phyloP scores from a whole-genome alignment of 768 basidiomycete genomes.

The Mycena capillaripes region DNA sequence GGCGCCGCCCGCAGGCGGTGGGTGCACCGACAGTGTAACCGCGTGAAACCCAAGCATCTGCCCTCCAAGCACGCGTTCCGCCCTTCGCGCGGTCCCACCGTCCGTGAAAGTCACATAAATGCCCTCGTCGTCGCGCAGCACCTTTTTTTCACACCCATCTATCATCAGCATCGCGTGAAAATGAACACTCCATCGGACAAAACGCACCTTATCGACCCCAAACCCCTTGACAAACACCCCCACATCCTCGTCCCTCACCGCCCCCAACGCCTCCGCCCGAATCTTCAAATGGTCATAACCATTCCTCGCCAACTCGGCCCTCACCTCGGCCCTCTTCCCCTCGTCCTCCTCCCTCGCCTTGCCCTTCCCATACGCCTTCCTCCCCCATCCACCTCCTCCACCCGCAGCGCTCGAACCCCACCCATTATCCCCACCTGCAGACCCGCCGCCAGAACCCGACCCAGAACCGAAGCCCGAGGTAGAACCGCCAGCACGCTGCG shows the following conservation, averaged over 20 bases:
- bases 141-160: slow-evolving; percentile 54
- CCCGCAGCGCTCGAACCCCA: slow-evolving; percentile 17
- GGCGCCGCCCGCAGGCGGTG: slow-evolving; percentile 49
- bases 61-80: slow-evolving; percentile 72
- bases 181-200: slow-evolving; percentile 13
- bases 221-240: slow-evolving; percentile 77
- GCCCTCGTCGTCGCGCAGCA: slow-evolving; percentile 77
- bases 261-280: slow-evolving; percentile 61
- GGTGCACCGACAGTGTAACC: slow-evolving; percentile 68
- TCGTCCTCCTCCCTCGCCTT: slow-evolving; percentile 31
- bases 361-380: slow-evolving; percentile 34
- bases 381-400: slow-evolving; percentile 19
- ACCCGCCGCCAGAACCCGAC: too few species aligned
- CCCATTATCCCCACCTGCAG: too few species aligned
- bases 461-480: too few species aligned
- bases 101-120: slow-evolving; percentile 89
- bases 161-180: background rate
- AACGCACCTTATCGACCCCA: slow-evolving; percentile 72
- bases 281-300: slow-evolving; percentile 78
- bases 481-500: too few species aligned
- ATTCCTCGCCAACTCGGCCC: slow-evolving; percentile 70
- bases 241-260: slow-evolving; percentile 78
- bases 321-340: slow-evolving; percentile 54
- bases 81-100: slow-evolving; percentile 72
- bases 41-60: slow-evolving; percentile 72